A percentile compares a stretch with the other conserved stretches of the same genome.
phyloP scores from a whole-genome alignment of 2,329 filamentous ascomycete species.

The Cercospora citrullina region DNA sequence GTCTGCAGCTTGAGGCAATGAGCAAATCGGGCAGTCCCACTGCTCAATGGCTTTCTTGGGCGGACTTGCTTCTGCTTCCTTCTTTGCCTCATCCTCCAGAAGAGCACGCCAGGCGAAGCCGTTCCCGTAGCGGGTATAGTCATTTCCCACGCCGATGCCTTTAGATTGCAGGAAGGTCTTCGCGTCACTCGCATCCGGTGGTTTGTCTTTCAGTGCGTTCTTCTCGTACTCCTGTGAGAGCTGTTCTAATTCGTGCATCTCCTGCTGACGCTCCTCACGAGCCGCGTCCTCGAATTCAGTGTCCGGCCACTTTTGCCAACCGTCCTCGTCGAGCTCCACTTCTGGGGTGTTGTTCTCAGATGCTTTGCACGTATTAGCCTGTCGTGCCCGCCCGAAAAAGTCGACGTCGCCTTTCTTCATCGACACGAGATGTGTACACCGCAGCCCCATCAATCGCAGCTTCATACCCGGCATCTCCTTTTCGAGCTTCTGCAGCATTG shows the following conservation, averaged over 20 bases:
- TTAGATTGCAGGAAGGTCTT: constrained; percentile 16
- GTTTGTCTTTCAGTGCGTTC: constrained; percentile 25
- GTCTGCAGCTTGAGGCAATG: constrained; percentile 70
- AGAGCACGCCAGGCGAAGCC: constrained; percentile 38
- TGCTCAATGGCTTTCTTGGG: constrained; percentile 41
- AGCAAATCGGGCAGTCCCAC: constrained; percentile 89
- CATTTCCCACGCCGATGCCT: constrained; percentile 18
- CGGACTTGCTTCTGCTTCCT: constrained; percentile 35
- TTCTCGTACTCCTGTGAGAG: constrained; percentile 60
- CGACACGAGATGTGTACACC: constrained; percentile 83
- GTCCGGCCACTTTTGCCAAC: constrained; percentile 70
- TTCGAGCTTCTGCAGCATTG: constrained; percentile 80
- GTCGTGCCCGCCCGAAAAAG: constrained; percentile 67
- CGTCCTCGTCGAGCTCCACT: constrained; percentile 47
- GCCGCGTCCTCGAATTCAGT: constrained; percentile 65
- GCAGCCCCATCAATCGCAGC: constrained; percentile 80
- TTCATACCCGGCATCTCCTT: constrained; percentile 79
- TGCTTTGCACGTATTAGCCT: constrained; percentile 33
- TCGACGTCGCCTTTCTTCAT: constrained; percentile 77
- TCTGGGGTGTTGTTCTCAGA: constrained; percentile 37
- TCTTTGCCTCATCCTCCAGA: constrained; percentile 33
- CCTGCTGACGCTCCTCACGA: constrained; percentile 59
- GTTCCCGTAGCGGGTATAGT: constrained; percentile 37
- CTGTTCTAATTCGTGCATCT: constrained; percentile 61
- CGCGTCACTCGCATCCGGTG: constrained; percentile 11